Base-by-base conservation (phyloP, 139 green algal genomes). In the Nannochloris sp. region DNA sequence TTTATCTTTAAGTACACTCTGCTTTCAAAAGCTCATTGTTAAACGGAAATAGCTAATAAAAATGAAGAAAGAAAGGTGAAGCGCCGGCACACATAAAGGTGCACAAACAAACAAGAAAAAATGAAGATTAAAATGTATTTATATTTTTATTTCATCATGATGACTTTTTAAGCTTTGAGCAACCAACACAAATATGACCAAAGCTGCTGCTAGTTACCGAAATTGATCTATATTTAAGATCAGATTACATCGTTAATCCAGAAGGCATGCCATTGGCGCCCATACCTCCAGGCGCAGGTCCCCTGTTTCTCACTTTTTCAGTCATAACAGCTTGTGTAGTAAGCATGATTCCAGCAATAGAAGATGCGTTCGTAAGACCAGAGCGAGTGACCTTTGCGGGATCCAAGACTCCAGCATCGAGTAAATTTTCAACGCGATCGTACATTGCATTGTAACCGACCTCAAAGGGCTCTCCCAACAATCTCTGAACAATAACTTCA, bases 261-360 rank as follows among this genome's bases (percentile, higher is more conserved):
- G 79, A 23, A 33, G 89, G 89, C 87, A 95, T 90, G 74, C 89
- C 87, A 3, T 24, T 60, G 14, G 73, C 31, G 25, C 48, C 65
- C 57, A 84, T 82, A 39, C 85, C 82, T 38, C 78, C 60, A 56
- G 70, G 51, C 30, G 44, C 30, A 33, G 37, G 27, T 23, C 25
- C 44, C 6, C 38, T 65, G 6, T 46, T 61, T 34, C 73, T 70
- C n/a, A 73, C 53, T 69, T 83, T 83, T 76, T 96, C 90, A 3
- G 90, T 87, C 87, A 97, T 96, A 8, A 97, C 86, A 0, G 90
- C 93, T 75, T 95, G 92, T 23, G 93, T 99, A n/a, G 93, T 99
- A 45, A 99, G 85, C 87, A 99, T 91, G 82, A 98, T 99, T 66
- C 92, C 93, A 31, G 93, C 93, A 66, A 99, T 96, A 64, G 85